Evolutionary conservation across 2,329 filamentous ascomycete species (phyloP), one percentile per base, ranked within the genome.

Genomic region (Neophaeococcomyces aloes): DNA sequence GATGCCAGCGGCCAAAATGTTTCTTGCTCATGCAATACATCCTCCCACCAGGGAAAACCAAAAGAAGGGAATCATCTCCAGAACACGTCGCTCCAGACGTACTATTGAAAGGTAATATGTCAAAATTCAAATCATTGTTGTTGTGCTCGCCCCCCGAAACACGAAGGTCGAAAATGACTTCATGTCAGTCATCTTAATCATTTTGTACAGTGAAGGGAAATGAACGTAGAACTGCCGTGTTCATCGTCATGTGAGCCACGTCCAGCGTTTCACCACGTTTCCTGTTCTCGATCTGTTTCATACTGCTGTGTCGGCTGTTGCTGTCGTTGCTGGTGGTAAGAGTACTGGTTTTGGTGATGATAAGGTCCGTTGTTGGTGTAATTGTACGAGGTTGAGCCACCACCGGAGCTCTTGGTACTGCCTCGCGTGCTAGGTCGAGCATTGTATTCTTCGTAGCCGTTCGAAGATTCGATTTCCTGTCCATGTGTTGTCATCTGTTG

Each of bases 401-500:
- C 61, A 45, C 61, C n/a, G n/a, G n/a, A n/a, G n/a, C n/a, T n/a
- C n/a, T n/a, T n/a, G n/a, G n/a, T 62, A 42, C 58, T 61, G 33
- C 59, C 56, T 44, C 61, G 57, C 27, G 63, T 62, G 35, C 62
- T 62, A 40, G 61, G 53, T 44, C 59, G 57, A 50, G 56, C 56
- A 51, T 66, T 64, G 48, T 68, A 63, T 33, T 62, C 57, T 37
- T 70, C 67, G 54, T 72, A 69, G 49, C 70, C 69, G 53, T 72
- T 74, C 55, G 67, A 69, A 48, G 71, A 64, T 48, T 75, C 69
- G 44, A 72, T 69, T 42, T 70, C 64, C 34, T 62, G 34, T 14
- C 14, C 19, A 7, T 34, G 60, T 45, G 59, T 42, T 59, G 55
- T 19, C 53, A 45, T 30, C 46, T 42, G 29, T 44, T 25, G n/a